Conservation (phyloP, 2,329 filamentous ascomycete genomes). For the Phyllosticta citriasiana region DNA sequence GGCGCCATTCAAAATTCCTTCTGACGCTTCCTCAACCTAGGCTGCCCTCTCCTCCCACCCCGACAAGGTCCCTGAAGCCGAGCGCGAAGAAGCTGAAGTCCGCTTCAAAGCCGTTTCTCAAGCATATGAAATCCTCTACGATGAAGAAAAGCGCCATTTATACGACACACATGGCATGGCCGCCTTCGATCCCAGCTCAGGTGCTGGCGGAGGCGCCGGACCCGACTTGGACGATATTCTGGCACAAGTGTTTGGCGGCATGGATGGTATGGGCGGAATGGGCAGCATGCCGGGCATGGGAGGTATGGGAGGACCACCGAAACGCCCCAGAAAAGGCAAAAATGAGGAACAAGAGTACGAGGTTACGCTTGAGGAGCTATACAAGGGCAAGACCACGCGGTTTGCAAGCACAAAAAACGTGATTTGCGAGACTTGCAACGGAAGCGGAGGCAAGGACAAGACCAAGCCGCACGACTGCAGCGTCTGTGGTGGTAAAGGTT, state of each 20-base stretch:
- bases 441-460: constrained; percentile 82
- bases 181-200: constrained; percentile 73
- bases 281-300: constrained; percentile 49
- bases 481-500: constrained; percentile 69
- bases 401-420: constrained; percentile 94
- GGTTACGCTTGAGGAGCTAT: constrained; percentile 85
- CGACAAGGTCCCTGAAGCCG: constrained; percentile 84
- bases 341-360: constrained; percentile 88
- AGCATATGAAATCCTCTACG: constrained; percentile 94
- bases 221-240: constrained; percentile 88
- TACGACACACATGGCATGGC: constrained; percentile 96
- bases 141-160: constrained; percentile 83
- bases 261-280: constrained; percentile 50
- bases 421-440: constrained; percentile 78
- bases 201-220: constrained; percentile 54
- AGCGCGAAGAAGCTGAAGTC: constrained; percentile 74
- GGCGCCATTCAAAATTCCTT: too few relatives aligned
- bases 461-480: constrained; percentile 76
- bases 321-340: constrained; percentile 55
- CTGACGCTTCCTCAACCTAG: constrained; percentile 35
- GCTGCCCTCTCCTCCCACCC: constrained; percentile 82
- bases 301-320: constrained; percentile 40
- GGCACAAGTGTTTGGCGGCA: constrained; percentile 74
- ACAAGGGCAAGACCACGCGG: constrained; percentile 97
- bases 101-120: constrained; percentile 90